Conservation (phyloP, 495 filamentous ascomycete genomes). For the Chaetomium cochliodes region DNA sequence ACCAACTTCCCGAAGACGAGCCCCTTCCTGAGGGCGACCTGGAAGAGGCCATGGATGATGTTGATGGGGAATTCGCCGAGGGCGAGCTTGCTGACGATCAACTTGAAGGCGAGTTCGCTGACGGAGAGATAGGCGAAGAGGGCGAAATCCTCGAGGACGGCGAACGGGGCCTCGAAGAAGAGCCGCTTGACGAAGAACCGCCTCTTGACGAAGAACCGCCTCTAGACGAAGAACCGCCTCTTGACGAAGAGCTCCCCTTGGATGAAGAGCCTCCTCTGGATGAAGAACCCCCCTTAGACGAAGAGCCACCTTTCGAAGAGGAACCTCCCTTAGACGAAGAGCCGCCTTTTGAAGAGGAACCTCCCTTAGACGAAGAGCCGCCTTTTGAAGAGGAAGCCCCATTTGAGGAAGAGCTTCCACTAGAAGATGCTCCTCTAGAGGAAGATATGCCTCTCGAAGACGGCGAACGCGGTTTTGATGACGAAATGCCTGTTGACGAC, state of each 20-base stretch:
- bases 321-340: background rate
- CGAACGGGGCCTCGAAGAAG: background rate
- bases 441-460: background rate
- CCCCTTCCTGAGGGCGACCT: background rate
- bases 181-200: background rate
- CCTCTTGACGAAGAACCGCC: background rate
- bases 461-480: background rate
- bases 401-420: background rate
- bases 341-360: background rate
- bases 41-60: background rate
- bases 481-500: background rate
- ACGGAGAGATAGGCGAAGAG: background rate
- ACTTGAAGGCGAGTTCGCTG: conserved; percentile 8
- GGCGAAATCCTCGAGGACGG: background rate
- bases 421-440: background rate
- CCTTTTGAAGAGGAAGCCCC: background rate
- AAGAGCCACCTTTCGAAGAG: background rate
- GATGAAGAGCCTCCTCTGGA: background rate
- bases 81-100: background rate
- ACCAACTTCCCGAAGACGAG: background rate
- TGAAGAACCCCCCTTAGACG: background rate
- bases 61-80: conserved; percentile 4
- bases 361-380: background rate
- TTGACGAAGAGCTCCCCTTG: conserved; percentile 4
- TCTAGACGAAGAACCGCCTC: background rate